Evolutionary conservation across 176 grass and related monocot species (phyloP), one percentile per base, ranked within the genome.

Genomic region (Oryza brachyantha): DNA sequence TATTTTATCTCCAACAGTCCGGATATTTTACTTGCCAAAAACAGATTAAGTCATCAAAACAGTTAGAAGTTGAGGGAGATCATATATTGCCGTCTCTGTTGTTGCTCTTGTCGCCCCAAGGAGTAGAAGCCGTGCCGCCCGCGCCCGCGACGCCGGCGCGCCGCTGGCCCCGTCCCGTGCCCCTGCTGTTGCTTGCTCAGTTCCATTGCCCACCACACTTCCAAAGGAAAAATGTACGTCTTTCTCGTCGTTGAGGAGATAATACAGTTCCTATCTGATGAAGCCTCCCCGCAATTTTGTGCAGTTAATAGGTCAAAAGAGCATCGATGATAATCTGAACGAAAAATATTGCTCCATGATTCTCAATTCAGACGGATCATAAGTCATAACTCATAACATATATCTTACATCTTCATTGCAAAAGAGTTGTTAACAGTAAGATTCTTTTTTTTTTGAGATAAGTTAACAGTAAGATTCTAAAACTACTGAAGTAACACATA

Each of bases 181-280:
- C 85, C 90, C 25, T 60, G 58, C n/a, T 21, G 85, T 88, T 8
- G 79, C 64, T 72, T 88, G 29, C 31, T 82, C 86, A 22, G 88
- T 79, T 46, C 90, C 90, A 8, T 91, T 81, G 21, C 85, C 82
- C 13, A 71, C 82, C 36, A 88, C 82, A 46, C 90, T 91, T 84
- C 85, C 90, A 75, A 91, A 91, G 52, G 90, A 82, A 70, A 91
- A 91, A 70, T 91, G 90, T 10, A 91, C 85, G 54, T 88, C 74
- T 64, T 88, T 91, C 70, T 91, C 90, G 10, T 91, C 73, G 88
- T 88, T 88, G 32, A 91, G 90, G 82, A 91, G 90, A 74, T 91
- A 91, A 71, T 82, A 91, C 16, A 91, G 61, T 63, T 91, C 90
- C 64, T 91, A 78, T 63, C 90, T 75, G 26, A 91, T 88, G 78